Evolutionary conservation across 169 alveolate species (phyloP), one percentile per base, ranked within the genome.

Genomic region (Eimeria maxima): DNA sequence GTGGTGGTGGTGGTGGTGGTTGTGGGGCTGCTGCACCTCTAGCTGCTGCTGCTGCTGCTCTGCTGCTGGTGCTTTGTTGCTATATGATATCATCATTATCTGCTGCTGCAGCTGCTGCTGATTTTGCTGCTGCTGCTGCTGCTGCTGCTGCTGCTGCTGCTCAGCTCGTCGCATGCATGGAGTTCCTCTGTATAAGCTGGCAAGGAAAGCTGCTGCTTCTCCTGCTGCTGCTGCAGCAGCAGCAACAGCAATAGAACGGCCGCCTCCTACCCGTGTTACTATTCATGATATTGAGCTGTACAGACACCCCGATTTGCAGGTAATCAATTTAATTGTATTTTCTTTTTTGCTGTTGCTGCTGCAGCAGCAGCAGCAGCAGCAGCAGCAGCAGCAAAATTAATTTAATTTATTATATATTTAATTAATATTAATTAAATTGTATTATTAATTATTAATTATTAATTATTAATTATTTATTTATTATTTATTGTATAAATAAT

Each of bases 121-220:
- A n/a, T n/a, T n/a, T n/a, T n/a, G n/a, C n/a, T n/a, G n/a, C n/a
- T 38, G 92, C 11, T n/a, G 74, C 74, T 65, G 74, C 74, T 65
- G 74, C 74, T 65, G 74, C 74, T 65, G 20, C 74, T 65, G 74
- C 74, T 65, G 74, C 74, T 65, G 74, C 74, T 65, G 20, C 27
- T 22, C 38, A 10, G 24, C 38, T 65, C 44, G 50, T 4, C 60
- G 89, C 11, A 38, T 78, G 67, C 89, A 67, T 13, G 89, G 89
- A 8, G 67, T 53, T 13, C 89, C 44, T 20, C 27, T 47, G 60
- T 78, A 78, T 67, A 27, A 42, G 89, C 67, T 78, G 47, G 65
- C 65, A 13, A 63, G 89, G 11, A 67, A 44, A 11, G 89, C 67
- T 27, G 44, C 65, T 29, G 67, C 57, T 3, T 24, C n/a, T 4